phyloP scores from a whole-genome alignment of 768 basidiomycete genomes.

The Lactarius sp. region DNA sequence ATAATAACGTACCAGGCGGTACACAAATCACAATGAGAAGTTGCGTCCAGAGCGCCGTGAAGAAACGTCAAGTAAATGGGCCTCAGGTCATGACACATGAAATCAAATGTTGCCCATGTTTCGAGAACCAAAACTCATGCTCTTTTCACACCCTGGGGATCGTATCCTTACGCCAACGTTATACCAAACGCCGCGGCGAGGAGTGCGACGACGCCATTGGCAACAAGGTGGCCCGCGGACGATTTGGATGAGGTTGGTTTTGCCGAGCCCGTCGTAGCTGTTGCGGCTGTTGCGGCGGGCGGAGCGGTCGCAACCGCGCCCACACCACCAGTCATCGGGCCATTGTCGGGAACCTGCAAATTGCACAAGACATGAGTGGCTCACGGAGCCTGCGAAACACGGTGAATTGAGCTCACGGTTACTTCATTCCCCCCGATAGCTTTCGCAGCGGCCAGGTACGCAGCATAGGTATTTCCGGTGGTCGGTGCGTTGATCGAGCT shows the following conservation, averaged over 20 bases:
- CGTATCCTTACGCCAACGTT: not conserved
- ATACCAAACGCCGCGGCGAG: slow-evolving; percentile 5
- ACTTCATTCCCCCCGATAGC: slow-evolving; percentile 35
- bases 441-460: slow-evolving; percentile 39
- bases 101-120: not conserved
- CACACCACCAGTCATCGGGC: slow-evolving; percentile 41
- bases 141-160: not conserved
- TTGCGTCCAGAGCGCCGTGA: not conserved
- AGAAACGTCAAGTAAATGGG: not conserved
- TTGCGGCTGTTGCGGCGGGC: not conserved
- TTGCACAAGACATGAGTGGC: not conserved
- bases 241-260: not conserved
- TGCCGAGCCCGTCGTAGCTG: not conserved
- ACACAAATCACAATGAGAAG: not conserved
- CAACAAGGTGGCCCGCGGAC: slow-evolving; percentile 2
- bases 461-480: slow-evolving; percentile 41
- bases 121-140: not conserved
- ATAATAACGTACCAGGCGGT: not conserved
- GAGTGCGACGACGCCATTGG: slow-evolving; percentile 9
- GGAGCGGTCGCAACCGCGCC: slow-evolving; percentile 16
- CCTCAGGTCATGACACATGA: not conserved
- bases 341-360: slow-evolving; percentile 36
- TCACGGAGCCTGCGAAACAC: no score
- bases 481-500: slow-evolving; percentile 45
- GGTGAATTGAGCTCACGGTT: slow-evolving; percentile 31